Evolutionary conservation across 2,329 filamentous ascomycete species (phyloP), one percentile per base, ranked within the genome.

Genomic region (Dryadomyces sulphureus): DNA sequence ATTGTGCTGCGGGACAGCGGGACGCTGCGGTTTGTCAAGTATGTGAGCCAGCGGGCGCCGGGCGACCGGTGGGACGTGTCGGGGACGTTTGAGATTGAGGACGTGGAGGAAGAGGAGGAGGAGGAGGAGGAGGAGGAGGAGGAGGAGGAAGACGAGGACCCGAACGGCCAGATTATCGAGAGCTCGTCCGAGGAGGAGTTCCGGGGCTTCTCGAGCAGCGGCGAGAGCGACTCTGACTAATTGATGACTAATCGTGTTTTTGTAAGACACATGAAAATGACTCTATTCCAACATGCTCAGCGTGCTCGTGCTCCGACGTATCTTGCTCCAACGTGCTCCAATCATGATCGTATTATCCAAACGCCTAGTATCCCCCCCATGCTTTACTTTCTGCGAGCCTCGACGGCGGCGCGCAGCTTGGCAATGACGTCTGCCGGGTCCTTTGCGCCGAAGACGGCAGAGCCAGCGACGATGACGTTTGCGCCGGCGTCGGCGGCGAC

Each of bases 401-500:
- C 77, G 4, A 98, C 89, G 3, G 85, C 76, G 49, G 83, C 77
- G 53, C 88, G 75, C 58, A 98, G 66, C 62, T 84, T 70, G n/a
- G 72, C 65, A 59, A 98, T 95, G 21, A 95, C 88, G 54, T 92
- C 83, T 6, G 75, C 75, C 0, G 92, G 92, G 58, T 94, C 85
- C 58, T 87, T 74, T 17, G 92, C 90, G 32, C 89, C 88, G 64
- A 96, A 98, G 7, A 98, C 88, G 36, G 92, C 92, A 57, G 86
- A 94, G 25, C 92, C 92, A 11, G 92, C 90, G 44, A 98, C 92
- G 58, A 98, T 98, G 48, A 98, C 92, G 57, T 98, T 98, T 46
- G 92, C 92, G 30, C 92, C 92, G 0, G 92, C 92, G 50, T 94
- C 87, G 1, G 92, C 92, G 7, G 92, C 92, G 60, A 90, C 84